Percentiles rank a stretch among this genome's conserved stretches.
These are phyloP conservation scores for Rhododendron griersonianum DNA, from an alignment of 148 eudicot species.

Conservation along the genomic window DNA sequence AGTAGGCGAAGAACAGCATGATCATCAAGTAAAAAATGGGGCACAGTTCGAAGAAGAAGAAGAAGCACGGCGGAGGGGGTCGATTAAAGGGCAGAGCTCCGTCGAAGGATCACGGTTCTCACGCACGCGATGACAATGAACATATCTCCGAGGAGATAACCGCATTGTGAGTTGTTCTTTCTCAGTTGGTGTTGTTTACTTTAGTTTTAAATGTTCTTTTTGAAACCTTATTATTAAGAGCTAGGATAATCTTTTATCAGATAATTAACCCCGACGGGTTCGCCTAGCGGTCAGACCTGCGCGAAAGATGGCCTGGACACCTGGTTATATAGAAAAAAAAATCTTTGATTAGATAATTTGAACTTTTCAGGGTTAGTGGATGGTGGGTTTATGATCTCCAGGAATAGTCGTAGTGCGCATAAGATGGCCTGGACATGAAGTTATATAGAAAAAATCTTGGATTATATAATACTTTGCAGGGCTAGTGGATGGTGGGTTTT, in stretches of 20 bases:
- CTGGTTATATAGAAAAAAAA: too few relatives aligned
- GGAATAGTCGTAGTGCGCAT: not conserved
- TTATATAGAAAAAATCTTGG: not conserved
- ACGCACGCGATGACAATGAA: constrained; percentile 42
- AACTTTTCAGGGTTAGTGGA: not conserved
- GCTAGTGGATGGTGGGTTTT: too few relatives aligned
- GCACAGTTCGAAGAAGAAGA: constrained; percentile 83
- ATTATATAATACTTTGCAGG: too few relatives aligned
- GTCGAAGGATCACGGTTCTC: constrained; percentile 56
- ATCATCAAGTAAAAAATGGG: constrained; percentile 41
- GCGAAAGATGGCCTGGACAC: not conserved
- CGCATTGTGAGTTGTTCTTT: constrained; percentile 52
- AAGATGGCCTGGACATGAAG: not conserved
- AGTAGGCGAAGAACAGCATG: not conserved
- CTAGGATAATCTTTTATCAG: not conserved
- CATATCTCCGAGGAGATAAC: constrained; percentile 75
- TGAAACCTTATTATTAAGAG: not conserved
- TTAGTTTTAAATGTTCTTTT: not conserved
- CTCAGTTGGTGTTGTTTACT: constrained; percentile 1
- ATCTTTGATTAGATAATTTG: too few relatives aligned
- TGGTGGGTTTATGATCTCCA: not conserved
- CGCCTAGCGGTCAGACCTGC: not conserved
- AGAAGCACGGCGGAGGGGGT: constrained; percentile 32
- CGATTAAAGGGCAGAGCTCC: constrained; percentile 52
- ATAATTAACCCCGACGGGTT: not conserved